Conservation (phyloP, 2,329 filamentous ascomycete species). For the Stachybotrys echinatus region DNA sequence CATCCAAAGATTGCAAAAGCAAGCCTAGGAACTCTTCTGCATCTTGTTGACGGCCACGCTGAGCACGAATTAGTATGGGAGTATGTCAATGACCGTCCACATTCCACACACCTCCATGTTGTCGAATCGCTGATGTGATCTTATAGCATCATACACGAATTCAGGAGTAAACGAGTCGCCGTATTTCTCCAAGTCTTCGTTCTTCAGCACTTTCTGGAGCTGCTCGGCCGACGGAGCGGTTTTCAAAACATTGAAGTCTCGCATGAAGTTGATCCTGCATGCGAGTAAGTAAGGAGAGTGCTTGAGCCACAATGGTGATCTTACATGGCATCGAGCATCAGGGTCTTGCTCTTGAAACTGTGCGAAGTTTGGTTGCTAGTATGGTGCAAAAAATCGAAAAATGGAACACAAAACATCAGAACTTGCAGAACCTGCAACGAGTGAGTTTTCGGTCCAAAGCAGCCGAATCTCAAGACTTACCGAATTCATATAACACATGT, state of each 20-base stretch:
- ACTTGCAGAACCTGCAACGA: slow-evolving; percentile 77
- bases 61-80: slow-evolving; percentile 10
- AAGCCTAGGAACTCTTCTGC: slow-evolving; percentile 96
- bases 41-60: slow-evolving; percentile 95
- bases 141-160: slow-evolving; percentile 91
- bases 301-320: slow-evolving; percentile 25
- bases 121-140: slow-evolving; percentile 78
- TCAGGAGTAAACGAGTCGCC: slow-evolving; percentile 90
- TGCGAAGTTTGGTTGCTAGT: slow-evolving; percentile 77
- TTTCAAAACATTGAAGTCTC: slow-evolving; percentile 82
- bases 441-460: slow-evolving; percentile 24
- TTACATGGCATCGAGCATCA: slow-evolving; percentile 88
- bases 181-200: slow-evolving; percentile 79
- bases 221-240: slow-evolving; percentile 70
- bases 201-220: slow-evolving; percentile 69
- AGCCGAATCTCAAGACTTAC: slow-evolving; percentile 48
- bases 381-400: slow-evolving; percentile 89
- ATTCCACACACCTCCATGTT: slow-evolving; percentile 71
- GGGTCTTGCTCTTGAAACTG: slow-evolving; percentile 93
- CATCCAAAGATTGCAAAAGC: slow-evolving; percentile 84
- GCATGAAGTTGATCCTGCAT: slow-evolving; percentile 85
- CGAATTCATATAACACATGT: slow-evolving; percentile 99
- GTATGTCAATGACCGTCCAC: no score
- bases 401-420: slow-evolving; percentile 87
- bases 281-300: slow-evolving; percentile 3